These are phyloP conservation scores for Nectriaceae sp. DNA, from an alignment of 2,329 filamentous ascomycete genomes.

Conservation along the genomic window DNA sequence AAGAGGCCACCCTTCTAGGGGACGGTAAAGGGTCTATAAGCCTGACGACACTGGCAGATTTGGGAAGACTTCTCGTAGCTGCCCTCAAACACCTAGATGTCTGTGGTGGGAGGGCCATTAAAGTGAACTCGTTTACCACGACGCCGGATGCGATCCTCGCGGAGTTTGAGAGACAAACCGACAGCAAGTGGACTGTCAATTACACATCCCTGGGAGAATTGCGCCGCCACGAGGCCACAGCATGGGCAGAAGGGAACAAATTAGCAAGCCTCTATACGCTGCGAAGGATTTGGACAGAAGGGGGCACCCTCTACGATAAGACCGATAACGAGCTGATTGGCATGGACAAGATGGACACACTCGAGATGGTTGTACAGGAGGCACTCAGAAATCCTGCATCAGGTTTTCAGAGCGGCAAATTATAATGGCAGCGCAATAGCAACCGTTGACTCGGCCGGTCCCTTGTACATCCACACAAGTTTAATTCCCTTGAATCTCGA, in stretches of 20 bases:
- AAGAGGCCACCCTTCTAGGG: background rate
- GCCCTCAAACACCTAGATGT: background rate
- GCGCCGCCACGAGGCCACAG: background rate
- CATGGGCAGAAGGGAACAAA: background rate
- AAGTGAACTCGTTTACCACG: background rate
- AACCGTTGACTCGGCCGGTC: too few species aligned
- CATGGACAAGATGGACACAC: background rate
- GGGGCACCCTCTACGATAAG: background rate
- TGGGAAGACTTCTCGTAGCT: background rate
- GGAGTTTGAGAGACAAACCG: background rate
- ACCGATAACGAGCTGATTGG: background rate
- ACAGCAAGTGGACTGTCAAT: background rate
- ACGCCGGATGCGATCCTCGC: background rate
- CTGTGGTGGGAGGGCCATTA: background rate
- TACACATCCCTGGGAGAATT: background rate
- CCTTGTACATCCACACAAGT: too few species aligned
- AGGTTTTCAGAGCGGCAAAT: background rate
- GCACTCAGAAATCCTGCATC: background rate
- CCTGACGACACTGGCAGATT: background rate
- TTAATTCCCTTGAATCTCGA: too few species aligned
- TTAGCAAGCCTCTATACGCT: background rate
- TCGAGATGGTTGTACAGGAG: background rate
- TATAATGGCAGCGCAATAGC: background rate
- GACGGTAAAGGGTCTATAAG: background rate
- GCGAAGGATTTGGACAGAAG: background rate